phyloP scores from a whole-genome alignment of 129 eudicot genomes.

The Gnaphalium uliginosum region DNA sequence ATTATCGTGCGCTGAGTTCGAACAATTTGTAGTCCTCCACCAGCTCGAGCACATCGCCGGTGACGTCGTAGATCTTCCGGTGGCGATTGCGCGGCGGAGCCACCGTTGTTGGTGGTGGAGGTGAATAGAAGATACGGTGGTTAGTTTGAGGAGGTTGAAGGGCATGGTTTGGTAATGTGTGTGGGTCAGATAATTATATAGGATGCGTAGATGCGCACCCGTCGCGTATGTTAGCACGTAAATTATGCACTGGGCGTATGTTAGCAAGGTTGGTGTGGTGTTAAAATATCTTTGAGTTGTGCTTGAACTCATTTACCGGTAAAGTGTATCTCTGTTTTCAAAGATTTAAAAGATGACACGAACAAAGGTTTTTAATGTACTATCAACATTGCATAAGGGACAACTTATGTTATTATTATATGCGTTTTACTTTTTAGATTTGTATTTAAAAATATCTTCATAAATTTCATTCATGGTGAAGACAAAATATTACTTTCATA shows the following conservation, averaged over 20 bases:
- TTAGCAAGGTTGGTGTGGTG: not conserved
- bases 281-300: not conserved
- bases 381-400: not conserved
- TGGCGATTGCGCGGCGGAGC: slow-evolving; percentile 13
- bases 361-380: not conserved
- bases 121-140: not conserved
- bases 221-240: not conserved
- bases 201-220: not conserved
- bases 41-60: slow-evolving; percentile 43
- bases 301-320: not conserved
- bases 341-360: not conserved
- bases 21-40: slow-evolving; percentile 32
- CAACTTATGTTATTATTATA: not conserved
- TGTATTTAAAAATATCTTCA: too few relatives aligned
- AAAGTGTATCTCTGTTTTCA: not conserved
- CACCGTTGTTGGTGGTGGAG: not conserved
- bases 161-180: not conserved
- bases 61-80: slow-evolving; percentile 25
- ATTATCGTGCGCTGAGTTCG: slow-evolving; percentile 22
- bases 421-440: too few relatives aligned
- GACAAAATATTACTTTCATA: too few relatives aligned
- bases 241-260: not conserved
- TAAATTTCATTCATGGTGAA: too few relatives aligned
- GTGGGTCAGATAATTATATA: not conserved
- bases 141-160: not conserved